Percentiles rank a stretch among this genome's conserved stretches.
phyloP scores from a whole-genome alignment of 192 early-diverging fungal genomes.

The Spizellomyces sp. region DNA sequence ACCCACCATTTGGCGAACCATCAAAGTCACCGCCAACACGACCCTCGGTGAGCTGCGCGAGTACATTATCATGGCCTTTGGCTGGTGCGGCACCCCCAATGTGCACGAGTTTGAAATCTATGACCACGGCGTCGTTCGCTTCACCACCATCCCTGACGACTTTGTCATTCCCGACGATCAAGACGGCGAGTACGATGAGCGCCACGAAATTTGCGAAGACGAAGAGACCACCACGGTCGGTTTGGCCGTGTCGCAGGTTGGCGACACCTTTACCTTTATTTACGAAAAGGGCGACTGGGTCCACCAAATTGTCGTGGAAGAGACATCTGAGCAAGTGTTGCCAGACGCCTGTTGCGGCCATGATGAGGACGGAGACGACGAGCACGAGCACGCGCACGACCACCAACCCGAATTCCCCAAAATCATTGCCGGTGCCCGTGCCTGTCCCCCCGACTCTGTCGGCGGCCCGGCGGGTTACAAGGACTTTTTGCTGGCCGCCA shows the following conservation, averaged over 20 bases:
- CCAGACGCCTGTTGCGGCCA: conserved; percentile 16
- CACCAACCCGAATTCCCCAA: conserved; percentile 26
- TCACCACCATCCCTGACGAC: conserved; percentile 32
- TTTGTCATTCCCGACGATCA: conserved; percentile 23
- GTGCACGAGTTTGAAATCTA: conserved; percentile 25
- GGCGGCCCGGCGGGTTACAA: conserved; percentile 27
- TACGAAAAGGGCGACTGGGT: conserved; percentile 34
- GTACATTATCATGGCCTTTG: conserved; percentile 29
- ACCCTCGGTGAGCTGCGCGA: conserved; percentile 21
- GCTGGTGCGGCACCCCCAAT: conserved; percentile 23
- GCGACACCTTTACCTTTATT: conserved; percentile 26
- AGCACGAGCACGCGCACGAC: conserved; percentile 8
- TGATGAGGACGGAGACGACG: conserved; percentile 16
- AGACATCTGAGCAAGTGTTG: conserved; percentile 7
- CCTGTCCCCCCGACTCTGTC: conserved; percentile 27
- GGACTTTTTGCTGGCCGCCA: conserved; percentile 13
- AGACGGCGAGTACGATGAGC: conserved; percentile 14
- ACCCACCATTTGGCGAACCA: conserved; percentile 9
- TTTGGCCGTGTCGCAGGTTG: conserved; percentile 7
- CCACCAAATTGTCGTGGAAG: conserved; percentile 26
- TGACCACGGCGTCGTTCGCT: conserved; percentile 29
- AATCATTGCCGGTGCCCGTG: conserved; percentile 21
- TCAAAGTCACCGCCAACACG: conserved; percentile 19
- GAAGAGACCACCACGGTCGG: conserved; percentile 14
- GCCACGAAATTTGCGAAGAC: conserved; percentile 26